These are phyloP conservation scores for Botrytis squamosa DNA, from an alignment of 2,329 filamentous ascomycete genomes.

Conservation along the genomic window DNA sequence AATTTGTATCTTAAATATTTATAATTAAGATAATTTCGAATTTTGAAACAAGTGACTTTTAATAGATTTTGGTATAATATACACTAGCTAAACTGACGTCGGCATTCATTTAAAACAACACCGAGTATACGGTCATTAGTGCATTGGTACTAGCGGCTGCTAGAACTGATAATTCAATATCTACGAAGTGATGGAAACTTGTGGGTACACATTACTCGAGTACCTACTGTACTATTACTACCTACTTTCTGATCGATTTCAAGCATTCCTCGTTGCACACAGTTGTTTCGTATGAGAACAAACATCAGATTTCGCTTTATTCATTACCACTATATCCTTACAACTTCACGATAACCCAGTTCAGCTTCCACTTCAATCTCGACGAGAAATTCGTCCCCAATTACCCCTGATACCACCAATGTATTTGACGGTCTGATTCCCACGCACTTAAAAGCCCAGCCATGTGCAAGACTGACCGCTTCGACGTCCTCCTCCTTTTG, in stretches of 20 bases:
- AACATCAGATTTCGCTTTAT: not conserved
- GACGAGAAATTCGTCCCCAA: not conserved
- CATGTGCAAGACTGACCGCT: not conserved
- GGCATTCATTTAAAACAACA: too few species aligned
- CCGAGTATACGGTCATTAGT: not conserved
- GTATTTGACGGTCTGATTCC: not conserved
- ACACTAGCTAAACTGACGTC: too few species aligned
- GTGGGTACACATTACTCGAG: not conserved
- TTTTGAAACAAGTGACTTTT: too few species aligned
- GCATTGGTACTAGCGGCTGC: not conserved
- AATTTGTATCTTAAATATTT: too few species aligned
- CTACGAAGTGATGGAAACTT: not conserved
- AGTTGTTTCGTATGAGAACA: not conserved
- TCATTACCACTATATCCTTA: not conserved
- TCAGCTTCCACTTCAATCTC: constrained; percentile 1
- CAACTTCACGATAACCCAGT: not conserved
- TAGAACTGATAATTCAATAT: not conserved
- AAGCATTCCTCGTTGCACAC: not conserved
- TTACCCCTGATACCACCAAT: not conserved
- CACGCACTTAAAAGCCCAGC: not conserved
- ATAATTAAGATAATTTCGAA: too few species aligned
- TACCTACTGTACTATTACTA: not conserved
- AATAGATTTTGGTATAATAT: too few species aligned
- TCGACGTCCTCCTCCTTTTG: not conserved
- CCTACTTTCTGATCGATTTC: not conserved